Conservation (phyloP, 1,284 basidiomycete genomes). For the Waitea zeae region DNA sequence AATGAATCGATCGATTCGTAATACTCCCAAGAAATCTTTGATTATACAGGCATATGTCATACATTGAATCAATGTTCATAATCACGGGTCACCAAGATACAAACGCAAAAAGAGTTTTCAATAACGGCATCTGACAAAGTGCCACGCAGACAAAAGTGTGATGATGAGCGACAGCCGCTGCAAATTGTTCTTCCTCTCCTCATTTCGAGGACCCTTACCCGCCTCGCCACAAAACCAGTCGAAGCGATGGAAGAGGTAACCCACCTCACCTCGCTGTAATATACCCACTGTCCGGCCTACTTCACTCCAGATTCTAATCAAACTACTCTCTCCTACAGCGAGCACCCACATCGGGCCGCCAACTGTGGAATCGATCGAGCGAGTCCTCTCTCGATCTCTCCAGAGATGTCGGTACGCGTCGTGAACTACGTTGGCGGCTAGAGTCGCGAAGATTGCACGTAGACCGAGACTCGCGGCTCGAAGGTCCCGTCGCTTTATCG, state of each 20-base stretch:
- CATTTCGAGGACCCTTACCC: constrained; percentile 21
- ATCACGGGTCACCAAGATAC: no score
- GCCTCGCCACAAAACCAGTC: constrained; percentile 33
- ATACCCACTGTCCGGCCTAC: constrained; percentile 27
- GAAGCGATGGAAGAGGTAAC: constrained; percentile 23
- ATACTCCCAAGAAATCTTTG: no score
- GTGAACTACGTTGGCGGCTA: constrained; percentile 25
- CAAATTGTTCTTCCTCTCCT: constrained; percentile 23
- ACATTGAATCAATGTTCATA: no score
- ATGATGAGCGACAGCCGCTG: constrained; percentile 13
- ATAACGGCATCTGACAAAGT: no score
- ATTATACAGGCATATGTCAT: no score
- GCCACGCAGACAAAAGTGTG: no score
- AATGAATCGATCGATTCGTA: no score
- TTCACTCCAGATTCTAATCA: constrained; percentile 34
- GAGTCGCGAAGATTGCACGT: constrained; percentile 12
- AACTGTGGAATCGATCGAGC: constrained; percentile 18
- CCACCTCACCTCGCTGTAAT: constrained; percentile 22
- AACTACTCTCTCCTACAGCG: constrained; percentile 27
- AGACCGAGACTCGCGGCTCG: constrained; percentile 9
- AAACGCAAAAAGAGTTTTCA: no score
- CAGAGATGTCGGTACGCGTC: constrained; percentile 29
- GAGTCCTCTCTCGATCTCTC: constrained; percentile 18
- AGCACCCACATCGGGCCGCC: constrained; percentile 17
- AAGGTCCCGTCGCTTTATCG: constrained; percentile 5